Evolutionary conservation across 2,329 filamentous ascomycete genomes (phyloP).

Genomic region (Aspergillus neoniger): DNA sequence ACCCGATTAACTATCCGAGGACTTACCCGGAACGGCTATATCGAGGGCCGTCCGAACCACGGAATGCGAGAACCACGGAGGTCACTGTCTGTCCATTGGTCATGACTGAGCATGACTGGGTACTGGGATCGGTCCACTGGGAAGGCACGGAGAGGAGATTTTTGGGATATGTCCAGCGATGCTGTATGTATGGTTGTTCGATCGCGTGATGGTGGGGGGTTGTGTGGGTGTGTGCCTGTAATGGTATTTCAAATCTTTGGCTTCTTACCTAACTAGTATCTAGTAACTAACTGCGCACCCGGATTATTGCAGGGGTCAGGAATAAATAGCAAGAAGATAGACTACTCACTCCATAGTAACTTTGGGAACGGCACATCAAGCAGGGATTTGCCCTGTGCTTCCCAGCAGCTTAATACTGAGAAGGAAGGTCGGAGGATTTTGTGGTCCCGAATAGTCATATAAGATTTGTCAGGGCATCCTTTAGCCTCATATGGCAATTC

Average conservation of each 20-base stretch:
- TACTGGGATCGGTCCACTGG: not conserved
- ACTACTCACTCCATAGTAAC: no score
- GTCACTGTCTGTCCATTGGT: not conserved
- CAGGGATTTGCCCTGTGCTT: not conserved
- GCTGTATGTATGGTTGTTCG: not conserved
- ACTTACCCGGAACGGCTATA: not conserved
- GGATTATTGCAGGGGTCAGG: no score
- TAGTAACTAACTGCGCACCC: not conserved
- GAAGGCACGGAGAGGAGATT: not conserved
- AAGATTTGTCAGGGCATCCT: conserved; percentile 5
- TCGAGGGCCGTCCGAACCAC: not conserved
- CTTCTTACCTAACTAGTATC: not conserved
- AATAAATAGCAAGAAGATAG: no score
- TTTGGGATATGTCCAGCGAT: not conserved
- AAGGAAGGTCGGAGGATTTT: not conserved
- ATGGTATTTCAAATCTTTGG: not conserved
- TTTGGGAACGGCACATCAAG: not conserved
- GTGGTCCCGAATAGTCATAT: not conserved
- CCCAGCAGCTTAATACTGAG: not conserved
- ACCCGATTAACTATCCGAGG: conserved; percentile 10
- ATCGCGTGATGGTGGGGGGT: not conserved
- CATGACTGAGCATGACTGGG: not conserved
- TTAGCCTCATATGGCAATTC: conserved; percentile 1
- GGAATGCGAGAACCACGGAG: not conserved
- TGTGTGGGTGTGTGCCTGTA: not conserved